These are phyloP conservation scores for Ogataea pilisensis DNA, from an alignment of 805 yeast genomes.

Conservation along the genomic window DNA sequence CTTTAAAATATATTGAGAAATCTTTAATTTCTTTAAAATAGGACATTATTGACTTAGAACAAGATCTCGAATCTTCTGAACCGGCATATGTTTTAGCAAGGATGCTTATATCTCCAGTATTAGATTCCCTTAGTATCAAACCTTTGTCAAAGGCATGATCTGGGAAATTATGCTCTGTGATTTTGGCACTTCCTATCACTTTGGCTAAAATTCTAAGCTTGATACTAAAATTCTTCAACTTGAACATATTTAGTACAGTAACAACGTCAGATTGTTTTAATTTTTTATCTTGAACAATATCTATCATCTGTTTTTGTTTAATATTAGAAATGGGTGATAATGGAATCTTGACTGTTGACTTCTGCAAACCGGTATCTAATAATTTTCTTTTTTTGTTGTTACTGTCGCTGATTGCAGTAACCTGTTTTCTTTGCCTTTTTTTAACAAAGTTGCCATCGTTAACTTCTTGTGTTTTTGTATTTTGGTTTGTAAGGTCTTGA, in stretches of 20 bases:
- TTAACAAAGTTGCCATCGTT: background rate
- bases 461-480: background rate
- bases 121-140: conserved; percentile 17
- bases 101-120: conserved; percentile 12
- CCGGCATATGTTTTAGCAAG: conserved; percentile 29
- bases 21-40: conserved; percentile 20
- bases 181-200: conserved; percentile 15
- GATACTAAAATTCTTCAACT: conserved; percentile 20
- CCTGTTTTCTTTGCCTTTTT: background rate
- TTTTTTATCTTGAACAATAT: conserved; percentile 14
- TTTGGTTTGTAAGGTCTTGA: too few species aligned
- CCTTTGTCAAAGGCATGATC: conserved; percentile 19
- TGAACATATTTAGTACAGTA: conserved; percentile 20
- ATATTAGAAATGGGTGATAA: conserved; percentile 11
- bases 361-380: conserved; percentile 1
- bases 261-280: conserved; percentile 16
- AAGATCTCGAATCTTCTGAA: conserved; percentile 14
- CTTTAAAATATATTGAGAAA: conserved; percentile 23
- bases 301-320: conserved; percentile 12
- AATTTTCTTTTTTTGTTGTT: background rate
- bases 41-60: conserved; percentile 18
- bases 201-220: conserved; percentile 20
- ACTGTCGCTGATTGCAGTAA: background rate
- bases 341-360: conserved; percentile 15
- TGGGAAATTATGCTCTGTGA: conserved; percentile 8